Evolutionary conservation across 148 eudicot species (phyloP).

Genomic region (Pharnaceum exiguum): DNA sequence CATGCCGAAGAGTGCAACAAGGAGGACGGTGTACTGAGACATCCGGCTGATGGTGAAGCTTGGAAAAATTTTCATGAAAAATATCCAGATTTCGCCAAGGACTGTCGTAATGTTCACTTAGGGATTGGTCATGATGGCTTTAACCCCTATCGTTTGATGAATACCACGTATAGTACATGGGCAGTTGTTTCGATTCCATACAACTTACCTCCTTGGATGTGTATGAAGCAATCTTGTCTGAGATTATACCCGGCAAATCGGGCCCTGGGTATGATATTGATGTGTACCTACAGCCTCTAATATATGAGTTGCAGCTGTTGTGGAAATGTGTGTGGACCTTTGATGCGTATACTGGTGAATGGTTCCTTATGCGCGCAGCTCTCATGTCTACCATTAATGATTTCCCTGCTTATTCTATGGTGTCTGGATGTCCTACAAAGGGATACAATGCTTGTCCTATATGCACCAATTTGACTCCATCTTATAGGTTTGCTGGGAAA

Average conservation of each 20-base stretch:
- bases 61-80: background rate
- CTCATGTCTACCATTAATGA: constrained; percentile 11
- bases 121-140: constrained; percentile 4
- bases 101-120: background rate
- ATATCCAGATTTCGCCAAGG: background rate
- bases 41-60: background rate
- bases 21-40: background rate
- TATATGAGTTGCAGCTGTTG: constrained; percentile 8
- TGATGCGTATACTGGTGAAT: background rate
- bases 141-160: constrained; percentile 3
- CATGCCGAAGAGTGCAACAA: background rate
- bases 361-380: background rate
- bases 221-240: background rate
- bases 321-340: constrained; percentile 3
- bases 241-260: background rate
- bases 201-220: constrained; percentile 9
- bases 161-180: background rate
- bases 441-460: constrained; percentile 11
- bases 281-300: constrained; percentile 1
- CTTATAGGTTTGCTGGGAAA: background rate
- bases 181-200: constrained; percentile 1
- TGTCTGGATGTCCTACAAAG: constrained; percentile 8
- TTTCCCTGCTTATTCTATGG: constrained; percentile 14
- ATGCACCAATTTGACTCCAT: constrained; percentile 1
- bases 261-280: background rate